Conservation (phyloP, 495 filamentous ascomycete species). For the Stereocaulon alpinum region DNA sequence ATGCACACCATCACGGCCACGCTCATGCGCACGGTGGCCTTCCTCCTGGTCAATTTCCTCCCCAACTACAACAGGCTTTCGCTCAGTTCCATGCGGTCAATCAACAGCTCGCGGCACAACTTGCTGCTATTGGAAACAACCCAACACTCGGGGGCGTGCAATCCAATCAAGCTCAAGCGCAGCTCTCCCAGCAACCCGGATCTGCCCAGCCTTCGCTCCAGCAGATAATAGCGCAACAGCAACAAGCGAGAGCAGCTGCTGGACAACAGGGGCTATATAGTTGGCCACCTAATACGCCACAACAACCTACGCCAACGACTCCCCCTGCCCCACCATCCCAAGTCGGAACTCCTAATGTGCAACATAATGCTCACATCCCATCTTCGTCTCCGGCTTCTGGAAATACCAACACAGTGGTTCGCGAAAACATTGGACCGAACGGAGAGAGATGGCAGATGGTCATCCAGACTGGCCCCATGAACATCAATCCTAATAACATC, state of each 20-base stretch:
- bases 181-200: constrained; percentile 17
- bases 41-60: constrained; percentile 13
- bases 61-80: constrained; percentile 18
- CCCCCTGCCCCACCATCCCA: neutral
- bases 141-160: constrained; percentile 9
- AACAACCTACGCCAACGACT: neutral
- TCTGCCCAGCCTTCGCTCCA: constrained; percentile 27
- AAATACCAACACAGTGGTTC: constrained; percentile 29
- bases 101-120: constrained; percentile 17
- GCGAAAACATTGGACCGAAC: constrained; percentile 29
- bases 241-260: constrained; percentile 28
- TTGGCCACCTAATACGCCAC: neutral
- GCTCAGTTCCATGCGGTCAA: constrained; percentile 16
- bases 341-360: constrained; percentile 4
- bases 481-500: constrained; percentile 19
- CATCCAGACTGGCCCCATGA: constrained; percentile 9
- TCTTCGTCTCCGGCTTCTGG: constrained; percentile 25
- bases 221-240: constrained; percentile 31
- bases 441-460: constrained; percentile 28
- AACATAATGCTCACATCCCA: constrained; percentile 20
- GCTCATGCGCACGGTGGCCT: constrained; percentile 10
- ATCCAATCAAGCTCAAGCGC: constrained; percentile 11
- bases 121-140: constrained; percentile 15
- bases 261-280: constrained; percentile 9
- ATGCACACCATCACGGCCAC: neutral